Conservation (phyloP, 208 protist species). For the Acanthamoeba healyi region DNA sequence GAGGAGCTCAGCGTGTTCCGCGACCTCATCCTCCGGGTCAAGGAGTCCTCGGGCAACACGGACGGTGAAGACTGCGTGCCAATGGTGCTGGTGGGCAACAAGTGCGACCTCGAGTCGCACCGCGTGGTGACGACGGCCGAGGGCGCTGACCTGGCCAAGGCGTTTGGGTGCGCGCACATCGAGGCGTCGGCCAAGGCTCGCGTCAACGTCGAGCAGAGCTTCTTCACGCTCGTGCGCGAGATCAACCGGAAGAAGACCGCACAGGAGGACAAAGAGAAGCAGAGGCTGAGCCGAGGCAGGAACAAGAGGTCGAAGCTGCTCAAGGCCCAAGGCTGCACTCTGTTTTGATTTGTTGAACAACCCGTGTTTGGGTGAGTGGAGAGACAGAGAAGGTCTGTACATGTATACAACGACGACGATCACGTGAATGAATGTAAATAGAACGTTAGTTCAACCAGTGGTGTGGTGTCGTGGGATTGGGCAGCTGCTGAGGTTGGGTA, state of each 20-base stretch:
- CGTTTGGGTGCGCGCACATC: conserved; percentile 76
- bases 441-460: no score
- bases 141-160: conserved; percentile 75
- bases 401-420: no score
- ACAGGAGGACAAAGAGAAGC: not conserved
- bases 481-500: no score
- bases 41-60: no score
- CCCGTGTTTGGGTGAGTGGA: no score
- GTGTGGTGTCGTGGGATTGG: no score
- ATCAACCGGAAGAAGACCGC: not conserved
- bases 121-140: conserved; percentile 53
- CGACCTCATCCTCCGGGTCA: conserved; percentile 84
- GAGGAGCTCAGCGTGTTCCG: conserved; percentile 76
- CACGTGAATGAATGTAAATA: no score
- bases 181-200: conserved; percentile 79
- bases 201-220: conserved; percentile 79
- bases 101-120: conserved; percentile 79
- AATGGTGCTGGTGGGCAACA: conserved; percentile 89
- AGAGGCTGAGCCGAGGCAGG: no score
- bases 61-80: conserved; percentile 77
- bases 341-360: no score
- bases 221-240: conserved; percentile 77
- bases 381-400: no score
- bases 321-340: no score
- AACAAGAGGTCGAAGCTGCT: no score